Evolutionary conservation across 345 rosid species (phyloP).

Genomic region (Dovyalis caffra): DNA sequence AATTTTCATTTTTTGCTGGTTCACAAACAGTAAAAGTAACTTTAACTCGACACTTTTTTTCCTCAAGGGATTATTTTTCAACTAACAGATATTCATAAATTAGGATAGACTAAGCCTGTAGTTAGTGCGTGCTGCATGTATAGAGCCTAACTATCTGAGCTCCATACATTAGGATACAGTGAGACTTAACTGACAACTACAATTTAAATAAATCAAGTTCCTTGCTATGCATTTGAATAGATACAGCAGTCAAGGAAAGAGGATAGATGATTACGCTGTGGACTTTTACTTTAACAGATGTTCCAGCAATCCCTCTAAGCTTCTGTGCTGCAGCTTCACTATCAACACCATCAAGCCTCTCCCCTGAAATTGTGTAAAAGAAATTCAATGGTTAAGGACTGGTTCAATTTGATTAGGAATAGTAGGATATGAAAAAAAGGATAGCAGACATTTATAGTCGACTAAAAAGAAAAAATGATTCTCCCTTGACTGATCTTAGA

Average conservation of each 20-base stretch:
- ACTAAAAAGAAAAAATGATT: too few relatives aligned
- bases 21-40: background rate
- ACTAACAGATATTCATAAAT: too few relatives aligned
- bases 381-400: conserved; percentile 1
- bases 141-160: background rate
- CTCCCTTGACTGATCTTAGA: background rate
- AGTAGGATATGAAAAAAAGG: background rate
- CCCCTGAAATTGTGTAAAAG: conserved; percentile 45
- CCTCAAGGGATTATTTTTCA: too few relatives aligned
- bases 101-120: too few relatives aligned
- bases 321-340: conserved; percentile 85
- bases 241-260: background rate
- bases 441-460: background rate
- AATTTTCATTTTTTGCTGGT: background rate
- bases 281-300: conserved; percentile 70
- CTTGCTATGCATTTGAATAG: background rate
- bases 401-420: background rate
- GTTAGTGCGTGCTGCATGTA: too few relatives aligned
- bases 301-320: conserved; percentile 85
- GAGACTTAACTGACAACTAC: background rate
- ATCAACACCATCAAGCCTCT: conserved; percentile 60
- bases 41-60: background rate
- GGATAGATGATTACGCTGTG: conserved; percentile 44
- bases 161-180: background rate
- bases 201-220: background rate